Base-by-base conservation (phyloP, 2,329 filamentous ascomycete genomes). In the Zasmidium citrigriseum region DNA sequence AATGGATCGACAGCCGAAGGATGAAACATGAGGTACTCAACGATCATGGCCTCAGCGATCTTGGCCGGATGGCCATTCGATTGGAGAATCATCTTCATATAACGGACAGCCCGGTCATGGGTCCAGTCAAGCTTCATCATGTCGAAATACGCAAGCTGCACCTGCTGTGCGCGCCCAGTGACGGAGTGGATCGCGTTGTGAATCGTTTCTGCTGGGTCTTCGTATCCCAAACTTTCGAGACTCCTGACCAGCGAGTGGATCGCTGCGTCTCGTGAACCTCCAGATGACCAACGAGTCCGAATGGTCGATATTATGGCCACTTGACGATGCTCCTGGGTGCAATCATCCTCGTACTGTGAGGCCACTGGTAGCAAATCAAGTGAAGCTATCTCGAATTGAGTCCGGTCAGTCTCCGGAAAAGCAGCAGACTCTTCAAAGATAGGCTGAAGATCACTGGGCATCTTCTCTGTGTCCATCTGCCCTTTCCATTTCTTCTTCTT, bases 1-100 rank as follows among this genome's bases (percentile, higher is more conserved):
- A 16, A 12, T n/a, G 14, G 9, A 38, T 52, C 49, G 16, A 52
- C 49, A 16, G 20, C 2, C 11, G 18, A 25, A 11, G 49, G 25
- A 52, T 52, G 25, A n/a, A 21, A 52, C n/a, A 52, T 52, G n/a
- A 52, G 16, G 21, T 52, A 52, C 25, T 52, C 27, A 5, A 38
- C 14, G 20, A 41, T 21, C 12, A 52, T 41, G 5, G 25, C 29
- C 3, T 12, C 14, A 7, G 49, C 49, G 7, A 52, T 21, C 14
- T 21, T 20, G 11, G 29, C 12, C 4, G 1, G 7, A 29, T 52
- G 49, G 14, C 29, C 49, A 21, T 52, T 27, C 5, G 38, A 9
- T n/a, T 38, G n/a, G 4, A 21, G 11, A 12, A 41, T 27, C 7
- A 3, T n/a, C 29, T 11, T 20, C n/a, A 38, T 38, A 52, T 52